phyloP scores from a whole-genome alignment of 140 eudicot genomes.

The Senecio squalidus region DNA sequence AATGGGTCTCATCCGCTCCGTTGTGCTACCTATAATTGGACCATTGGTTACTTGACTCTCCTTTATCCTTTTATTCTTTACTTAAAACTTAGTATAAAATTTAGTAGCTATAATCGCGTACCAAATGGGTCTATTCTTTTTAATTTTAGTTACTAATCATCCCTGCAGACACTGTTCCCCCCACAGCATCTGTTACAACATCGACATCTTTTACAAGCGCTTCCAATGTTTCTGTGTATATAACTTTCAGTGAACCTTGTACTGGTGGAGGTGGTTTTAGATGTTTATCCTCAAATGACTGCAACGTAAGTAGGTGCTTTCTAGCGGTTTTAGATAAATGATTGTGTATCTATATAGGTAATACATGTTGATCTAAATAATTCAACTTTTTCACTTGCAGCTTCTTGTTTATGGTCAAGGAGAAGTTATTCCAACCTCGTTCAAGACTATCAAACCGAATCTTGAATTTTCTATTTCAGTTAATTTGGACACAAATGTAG shows the following conservation, averaged over 20 bases:
- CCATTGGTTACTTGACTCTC: constrained; percentile 52
- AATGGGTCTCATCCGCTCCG: constrained; percentile 41
- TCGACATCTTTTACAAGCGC: constrained; percentile 60
- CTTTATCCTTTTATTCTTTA: constrained; percentile 16
- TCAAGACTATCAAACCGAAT: constrained; percentile 48
- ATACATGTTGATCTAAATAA: constrained; percentile 2
- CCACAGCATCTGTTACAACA: constrained; percentile 70
- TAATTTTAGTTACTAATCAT: constrained; percentile 6
- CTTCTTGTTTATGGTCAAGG: constrained; percentile 90
- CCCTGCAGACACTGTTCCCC: constrained; percentile 74
- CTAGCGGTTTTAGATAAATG: constrained; percentile 12
- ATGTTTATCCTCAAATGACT: constrained; percentile 60
- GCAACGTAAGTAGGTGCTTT: constrained; percentile 83
- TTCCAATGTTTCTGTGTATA: constrained; percentile 49
- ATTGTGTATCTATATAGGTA: not conserved
- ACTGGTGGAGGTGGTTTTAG: constrained; percentile 68
- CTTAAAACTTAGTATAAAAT: constrained; percentile 4
- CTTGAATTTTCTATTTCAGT: constrained; percentile 56
- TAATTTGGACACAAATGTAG: constrained; percentile 40
- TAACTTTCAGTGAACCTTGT: constrained; percentile 77
- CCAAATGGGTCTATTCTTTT: not conserved
- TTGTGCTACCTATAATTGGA: constrained; percentile 82
- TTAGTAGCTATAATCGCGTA: not conserved
- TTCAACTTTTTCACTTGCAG: constrained; percentile 34
- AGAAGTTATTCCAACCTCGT: constrained; percentile 59